Evolutionary conservation across 163 green algal genomes (phyloP).

Genomic region (Scenedesmus sp.): DNA sequence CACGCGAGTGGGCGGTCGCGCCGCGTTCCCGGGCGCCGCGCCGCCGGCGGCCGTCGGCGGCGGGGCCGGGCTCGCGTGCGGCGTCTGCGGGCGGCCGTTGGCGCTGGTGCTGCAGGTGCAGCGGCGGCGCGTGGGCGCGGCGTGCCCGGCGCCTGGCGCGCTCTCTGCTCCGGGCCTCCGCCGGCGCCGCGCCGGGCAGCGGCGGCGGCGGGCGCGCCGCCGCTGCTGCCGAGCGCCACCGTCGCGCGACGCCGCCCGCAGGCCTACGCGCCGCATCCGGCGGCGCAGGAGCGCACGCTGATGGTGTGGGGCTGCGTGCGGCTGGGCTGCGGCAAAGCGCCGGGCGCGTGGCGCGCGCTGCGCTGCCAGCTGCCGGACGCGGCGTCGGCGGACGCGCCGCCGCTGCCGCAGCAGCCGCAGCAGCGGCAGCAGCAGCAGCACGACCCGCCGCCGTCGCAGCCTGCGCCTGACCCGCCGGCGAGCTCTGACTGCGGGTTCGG

Average conservation of each 20-base stretch:
- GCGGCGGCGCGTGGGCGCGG: too few relatives aligned
- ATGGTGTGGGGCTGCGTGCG: conserved; percentile 50
- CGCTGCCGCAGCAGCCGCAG: not conserved
- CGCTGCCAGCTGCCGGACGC: conserved; percentile 39
- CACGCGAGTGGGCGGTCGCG: conserved; percentile 45
- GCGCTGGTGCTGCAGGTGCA: conserved; percentile 52
- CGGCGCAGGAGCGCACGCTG: conserved; percentile 31
- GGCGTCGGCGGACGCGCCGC: not conserved
- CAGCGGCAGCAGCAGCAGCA: not conserved
- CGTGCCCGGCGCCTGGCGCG: too few relatives aligned
- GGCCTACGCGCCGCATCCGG: conserved; percentile 41
- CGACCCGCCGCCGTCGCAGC: not conserved
- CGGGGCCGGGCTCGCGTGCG: conserved; percentile 19
- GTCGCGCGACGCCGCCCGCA: conserved; percentile 1
- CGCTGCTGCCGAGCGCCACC: too few relatives aligned
- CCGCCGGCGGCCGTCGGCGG: not conserved
- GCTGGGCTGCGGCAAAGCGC: conserved; percentile 45
- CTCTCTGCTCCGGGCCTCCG: too few relatives aligned
- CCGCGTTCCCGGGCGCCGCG: not conserved
- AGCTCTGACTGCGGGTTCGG: not conserved
- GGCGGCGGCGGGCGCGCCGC: too few relatives aligned
- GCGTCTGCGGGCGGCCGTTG: conserved; percentile 34
- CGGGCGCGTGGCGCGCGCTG: conserved; percentile 50
- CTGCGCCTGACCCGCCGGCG: not conserved
- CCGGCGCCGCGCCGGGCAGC: too few relatives aligned